Base-by-base conservation (phyloP, 1,284 basidiomycete species). In the Tylopilus orsonianus region DNA sequence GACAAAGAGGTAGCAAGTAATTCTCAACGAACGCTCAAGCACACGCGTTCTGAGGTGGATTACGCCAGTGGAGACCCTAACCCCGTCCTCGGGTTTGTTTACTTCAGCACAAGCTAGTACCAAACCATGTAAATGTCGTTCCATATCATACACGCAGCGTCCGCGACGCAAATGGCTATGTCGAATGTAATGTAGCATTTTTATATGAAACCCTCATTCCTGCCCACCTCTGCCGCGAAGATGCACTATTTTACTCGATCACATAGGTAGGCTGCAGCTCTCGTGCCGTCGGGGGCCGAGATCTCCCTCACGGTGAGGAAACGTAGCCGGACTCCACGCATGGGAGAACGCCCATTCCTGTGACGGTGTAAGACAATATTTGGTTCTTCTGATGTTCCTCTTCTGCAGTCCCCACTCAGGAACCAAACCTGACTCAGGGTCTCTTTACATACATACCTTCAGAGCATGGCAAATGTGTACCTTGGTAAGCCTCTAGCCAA, bases 41-140 rank as follows among this genome's bases (percentile, higher is more conserved):
- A 27, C 26, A 27, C 37, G 52, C 37, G 45, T 19, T 36, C 46
- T 16, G 12, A 9, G 5, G 6, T 18, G 24, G 26, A 57, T 44
- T 40, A 42, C 33, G 26, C 24, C 10, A 33, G 8, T 3, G 3
- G 12, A 43, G 48, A 56, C 44, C 60, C 47, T 64, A 61, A 64
- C 61, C 61, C 41, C n/a, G 50, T 35, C 22, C 4, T 35, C n/a
- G 50, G 56, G 63, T 62, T 42, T 19, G 20, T 22, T 43, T n/a
- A 41, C 24, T 20, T 43, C 43, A 42, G 41, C 52, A 18, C 1
- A 4, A 24, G 14, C 34, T 19, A n/a, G n/a, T n/a, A n/a, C n/a
- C n/a, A n/a, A n/a, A n/a, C n/a, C n/a, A n/a, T n/a, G n/a, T n/a
- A n/a, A n/a, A n/a, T n/a, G n/a, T n/a, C n/a, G n/a, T n/a, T n/a